Evolutionary conservation across 345 rosid genomes (phyloP), one percentile per base, ranked within the genome.

Genomic region (Streptanthus diversifolius): DNA sequence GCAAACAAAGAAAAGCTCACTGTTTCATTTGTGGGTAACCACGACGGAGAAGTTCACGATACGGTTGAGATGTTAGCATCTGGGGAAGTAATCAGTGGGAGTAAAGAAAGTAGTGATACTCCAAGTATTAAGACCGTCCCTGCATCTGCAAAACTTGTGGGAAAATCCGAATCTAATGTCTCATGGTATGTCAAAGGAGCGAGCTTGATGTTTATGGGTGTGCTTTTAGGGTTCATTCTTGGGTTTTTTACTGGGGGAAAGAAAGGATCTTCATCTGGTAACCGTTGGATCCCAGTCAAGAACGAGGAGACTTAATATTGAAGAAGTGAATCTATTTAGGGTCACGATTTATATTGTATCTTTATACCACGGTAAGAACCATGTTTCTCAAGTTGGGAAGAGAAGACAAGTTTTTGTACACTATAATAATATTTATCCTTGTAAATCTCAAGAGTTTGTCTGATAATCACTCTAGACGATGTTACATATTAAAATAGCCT

Each of bases 41-140:
- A 91, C 10, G 98, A 91, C 5, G 97, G 97, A 0, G 81, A 84
- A 78, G 90, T 91, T 70, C 98, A 93, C 72, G 98, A 93, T 70
- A 76, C 43, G 43, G 88, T 93, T 55, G 95, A 89, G 82, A 85
- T 91, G 71, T 82, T 84, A 45, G 91, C 86, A 12, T 77, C 97
- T 7, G 92, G 96, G 17, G 73, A 82, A 78, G 96, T 89, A 51
- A 69, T 82, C 49, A 86, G 82, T 41, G 83, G 92, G 8, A 81
- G 14, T 47, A 72, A 49, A 51, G 63, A 60, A 33, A 27, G 3
- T 66, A 66, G 3, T 56, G 36, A 76, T 22, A 33, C 4, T 18
- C 13, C 22, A 33, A 24, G n/a, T 21, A 13, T 59, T 9, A 24
- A 56, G 65, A n/a, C 68, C 4, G 63, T 33, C 59, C 19, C 61